Conservation (phyloP, 768 basidiomycete genomes). For the Cantharellus anzutake region DNA sequence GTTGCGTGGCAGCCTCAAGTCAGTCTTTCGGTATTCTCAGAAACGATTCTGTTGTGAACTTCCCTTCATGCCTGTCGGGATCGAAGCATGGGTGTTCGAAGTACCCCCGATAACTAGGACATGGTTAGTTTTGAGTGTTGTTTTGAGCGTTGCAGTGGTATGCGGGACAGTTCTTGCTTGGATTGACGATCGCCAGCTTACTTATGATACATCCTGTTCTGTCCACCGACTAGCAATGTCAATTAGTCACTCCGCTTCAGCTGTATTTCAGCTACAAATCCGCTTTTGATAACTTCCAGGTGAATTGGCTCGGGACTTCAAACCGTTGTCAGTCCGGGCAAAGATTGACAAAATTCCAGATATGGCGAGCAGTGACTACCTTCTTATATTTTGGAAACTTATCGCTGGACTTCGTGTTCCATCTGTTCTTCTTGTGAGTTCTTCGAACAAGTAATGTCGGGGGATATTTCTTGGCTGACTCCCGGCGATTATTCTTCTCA, state of each 20-base stretch:
- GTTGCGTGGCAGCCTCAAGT: too few relatives aligned
- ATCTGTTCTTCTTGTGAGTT: constrained; percentile 94
- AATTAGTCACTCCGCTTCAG: constrained; percentile 76
- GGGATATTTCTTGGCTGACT: background rate
- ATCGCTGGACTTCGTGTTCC: constrained; percentile 87
- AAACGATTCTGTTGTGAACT: too few relatives aligned
- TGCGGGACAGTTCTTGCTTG: constrained; percentile 18
- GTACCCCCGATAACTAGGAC: constrained; percentile 81
- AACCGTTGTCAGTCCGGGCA: background rate
- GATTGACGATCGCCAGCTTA: constrained; percentile 4
- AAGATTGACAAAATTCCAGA: constrained; percentile 23
- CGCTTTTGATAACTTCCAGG: constrained; percentile 67
- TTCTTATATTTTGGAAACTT: constrained; percentile 95
- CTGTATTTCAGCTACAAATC: constrained; percentile 84
- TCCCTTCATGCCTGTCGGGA: constrained; percentile 48
- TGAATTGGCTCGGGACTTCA: constrained; percentile 15
- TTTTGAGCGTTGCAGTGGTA: constrained; percentile 74
- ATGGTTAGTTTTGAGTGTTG: constrained; percentile 66
- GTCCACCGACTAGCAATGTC: constrained; percentile 51
- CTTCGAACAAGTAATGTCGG: background rate
- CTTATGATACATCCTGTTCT: background rate
- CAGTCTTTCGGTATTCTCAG: too few relatives aligned
- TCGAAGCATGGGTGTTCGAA: constrained; percentile 81
- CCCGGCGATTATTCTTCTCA: constrained; percentile 17
- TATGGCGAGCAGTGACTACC: constrained; percentile 76